These are phyloP conservation scores for Neofusicoccum cordaticola DNA, from an alignment of 2,329 filamentous ascomycete genomes.

Conservation along the genomic window DNA sequence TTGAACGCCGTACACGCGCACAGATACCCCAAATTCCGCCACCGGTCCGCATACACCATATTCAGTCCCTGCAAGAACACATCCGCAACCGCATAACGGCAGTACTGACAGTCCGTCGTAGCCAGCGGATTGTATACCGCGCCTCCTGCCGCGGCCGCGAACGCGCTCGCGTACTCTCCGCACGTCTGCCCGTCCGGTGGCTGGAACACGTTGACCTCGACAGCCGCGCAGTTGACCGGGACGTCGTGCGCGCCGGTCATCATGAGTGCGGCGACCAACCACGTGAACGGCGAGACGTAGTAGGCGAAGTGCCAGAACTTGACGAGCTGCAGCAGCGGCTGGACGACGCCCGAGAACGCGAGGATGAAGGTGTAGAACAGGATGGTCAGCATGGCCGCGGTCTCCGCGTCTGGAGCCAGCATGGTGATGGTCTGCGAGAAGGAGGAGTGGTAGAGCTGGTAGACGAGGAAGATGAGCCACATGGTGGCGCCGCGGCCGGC, in stretches of 20 bases:
- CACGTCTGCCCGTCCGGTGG: constrained; percentile 43
- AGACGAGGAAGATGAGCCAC: constrained; percentile 62
- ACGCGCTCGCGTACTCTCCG: constrained; percentile 44
- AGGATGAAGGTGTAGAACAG: constrained; percentile 58
- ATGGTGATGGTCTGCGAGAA: constrained; percentile 74
- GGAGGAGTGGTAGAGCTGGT: constrained; percentile 69
- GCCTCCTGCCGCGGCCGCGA: constrained; percentile 39
- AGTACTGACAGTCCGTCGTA: constrained; percentile 50
- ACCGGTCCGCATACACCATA: constrained; percentile 42
- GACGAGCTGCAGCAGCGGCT: constrained; percentile 57
- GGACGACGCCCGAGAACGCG: constrained; percentile 63
- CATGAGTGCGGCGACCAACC: constrained; percentile 50
- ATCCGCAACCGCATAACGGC: constrained; percentile 63
- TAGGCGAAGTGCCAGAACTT: constrained; percentile 80
- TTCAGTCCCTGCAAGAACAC: constrained; percentile 80
- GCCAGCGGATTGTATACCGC: constrained; percentile 44
- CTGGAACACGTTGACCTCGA: constrained; percentile 43
- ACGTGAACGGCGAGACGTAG: constrained; percentile 64
- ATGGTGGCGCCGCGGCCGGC: constrained; percentile 62
- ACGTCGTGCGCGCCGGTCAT: constrained; percentile 43
- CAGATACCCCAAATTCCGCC: constrained; percentile 50
- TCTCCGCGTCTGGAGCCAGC: constrained; percentile 66
- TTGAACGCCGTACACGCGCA: constrained; percentile 50
- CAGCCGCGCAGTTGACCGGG: constrained; percentile 46
- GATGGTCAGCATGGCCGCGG: constrained; percentile 63